Evolutionary conservation across 2,329 filamentous ascomycete genomes (phyloP).

Genomic region (Hypoxylon sp.): DNA sequence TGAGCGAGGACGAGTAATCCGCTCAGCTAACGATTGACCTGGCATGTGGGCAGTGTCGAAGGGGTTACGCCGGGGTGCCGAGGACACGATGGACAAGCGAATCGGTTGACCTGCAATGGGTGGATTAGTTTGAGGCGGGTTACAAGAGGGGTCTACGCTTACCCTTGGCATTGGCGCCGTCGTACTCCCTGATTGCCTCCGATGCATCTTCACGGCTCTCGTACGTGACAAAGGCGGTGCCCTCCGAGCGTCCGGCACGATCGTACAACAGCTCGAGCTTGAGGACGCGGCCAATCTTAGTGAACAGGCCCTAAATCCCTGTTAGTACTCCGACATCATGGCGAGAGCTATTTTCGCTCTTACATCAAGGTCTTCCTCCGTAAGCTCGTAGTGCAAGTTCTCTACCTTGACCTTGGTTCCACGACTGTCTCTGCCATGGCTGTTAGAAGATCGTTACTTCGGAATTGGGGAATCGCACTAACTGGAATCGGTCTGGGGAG

Average conservation of each 20-base stretch:
- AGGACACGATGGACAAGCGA: conserved; percentile 75
- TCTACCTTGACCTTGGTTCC: conserved; percentile 85
- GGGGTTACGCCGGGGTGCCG: conserved; percentile 67
- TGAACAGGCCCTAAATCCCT: conserved; percentile 79
- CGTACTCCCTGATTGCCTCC: conserved; percentile 82
- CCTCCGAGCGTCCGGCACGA: conserved; percentile 88
- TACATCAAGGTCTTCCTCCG: conserved; percentile 86
- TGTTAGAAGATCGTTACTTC: conserved; percentile 34
- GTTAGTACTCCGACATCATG: conserved; percentile 48
- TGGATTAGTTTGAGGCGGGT: conserved; percentile 7
- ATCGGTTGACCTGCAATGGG: conserved; percentile 79
- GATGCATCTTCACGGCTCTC: conserved; percentile 78
- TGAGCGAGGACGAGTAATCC: conserved; percentile 78
- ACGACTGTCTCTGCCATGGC: conserved; percentile 61
- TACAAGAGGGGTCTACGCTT: conserved; percentile 44
- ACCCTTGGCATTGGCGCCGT: conserved; percentile 92
- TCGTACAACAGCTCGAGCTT: conserved; percentile 85
- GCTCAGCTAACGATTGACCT: conserved; percentile 71
- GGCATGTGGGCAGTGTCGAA: conserved; percentile 71
- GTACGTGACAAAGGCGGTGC: conserved; percentile 88
- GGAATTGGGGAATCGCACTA: conserved; percentile 33
- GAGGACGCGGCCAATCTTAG: conserved; percentile 79
- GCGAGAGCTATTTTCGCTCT: conserved; percentile 30
- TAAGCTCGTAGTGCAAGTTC: conserved; percentile 93
- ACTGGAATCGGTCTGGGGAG: conserved; percentile 57